phyloP scores from a whole-genome alignment of 1,284 basidiomycete species.

The Trichosporon sp. region DNA sequence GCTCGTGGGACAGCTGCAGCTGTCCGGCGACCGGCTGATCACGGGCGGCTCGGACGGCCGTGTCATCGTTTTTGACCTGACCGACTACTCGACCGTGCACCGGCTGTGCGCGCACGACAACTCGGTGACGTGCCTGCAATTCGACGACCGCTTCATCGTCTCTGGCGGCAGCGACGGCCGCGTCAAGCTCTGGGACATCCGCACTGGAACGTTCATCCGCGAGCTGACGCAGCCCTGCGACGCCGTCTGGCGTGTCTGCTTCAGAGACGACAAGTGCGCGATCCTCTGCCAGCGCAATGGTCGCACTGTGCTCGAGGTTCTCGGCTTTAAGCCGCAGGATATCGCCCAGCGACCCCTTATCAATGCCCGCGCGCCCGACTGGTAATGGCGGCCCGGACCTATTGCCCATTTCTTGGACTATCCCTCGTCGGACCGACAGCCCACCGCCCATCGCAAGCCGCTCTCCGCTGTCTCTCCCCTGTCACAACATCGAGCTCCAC shows the following conservation, averaged over 20 bases:
- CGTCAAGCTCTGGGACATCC: slow-evolving; percentile 76
- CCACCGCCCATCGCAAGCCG: too few species aligned
- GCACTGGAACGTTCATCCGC: slow-evolving; percentile 64
- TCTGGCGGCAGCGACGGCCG: slow-evolving; percentile 79
- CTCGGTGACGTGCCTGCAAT: slow-evolving; percentile 82
- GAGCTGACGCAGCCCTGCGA: slow-evolving; percentile 71
- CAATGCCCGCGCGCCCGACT: slow-evolving; percentile 12
- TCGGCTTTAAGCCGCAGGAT: slow-evolving; percentile 45
- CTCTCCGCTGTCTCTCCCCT: too few species aligned
- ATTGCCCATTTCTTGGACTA: too few species aligned
- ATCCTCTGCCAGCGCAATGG: slow-evolving; percentile 76
- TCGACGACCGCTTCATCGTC: slow-evolving; percentile 66
- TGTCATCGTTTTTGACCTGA: slow-evolving; percentile 80
- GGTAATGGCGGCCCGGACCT: slow-evolving; percentile 6
- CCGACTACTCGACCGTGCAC: slow-evolving; percentile 52
- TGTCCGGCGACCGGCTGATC: slow-evolving; percentile 66
- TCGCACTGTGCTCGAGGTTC: slow-evolving; percentile 82
- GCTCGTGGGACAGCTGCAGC: slow-evolving; percentile 87
- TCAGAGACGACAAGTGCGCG: slow-evolving; percentile 70
- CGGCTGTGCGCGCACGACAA: slow-evolving; percentile 71
- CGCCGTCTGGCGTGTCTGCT: slow-evolving; percentile 82
- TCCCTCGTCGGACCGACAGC: too few species aligned
- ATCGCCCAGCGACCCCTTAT: slow-evolving; percentile 4
- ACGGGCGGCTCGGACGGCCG: slow-evolving; percentile 92
- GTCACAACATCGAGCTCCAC: neutral